A percentile compares a stretch with the other conserved stretches of the same genome.
These are phyloP conservation scores for Glomus cerebriforme DNA, from an alignment of 192 early-diverging fungal genomes.

Conservation along the genomic window DNA sequence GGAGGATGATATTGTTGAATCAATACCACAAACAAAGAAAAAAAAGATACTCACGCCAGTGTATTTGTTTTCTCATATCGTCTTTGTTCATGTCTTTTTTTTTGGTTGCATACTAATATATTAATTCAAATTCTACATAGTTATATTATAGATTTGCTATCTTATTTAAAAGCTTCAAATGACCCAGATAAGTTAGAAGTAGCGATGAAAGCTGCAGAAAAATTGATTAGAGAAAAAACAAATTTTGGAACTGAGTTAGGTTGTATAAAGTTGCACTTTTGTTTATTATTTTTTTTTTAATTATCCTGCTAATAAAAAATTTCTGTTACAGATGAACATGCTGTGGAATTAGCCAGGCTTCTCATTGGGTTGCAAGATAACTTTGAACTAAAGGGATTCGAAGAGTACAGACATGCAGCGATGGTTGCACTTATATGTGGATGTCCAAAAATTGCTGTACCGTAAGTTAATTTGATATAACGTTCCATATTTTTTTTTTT, in stretches of 20 bases:
- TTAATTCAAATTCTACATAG: background rate
- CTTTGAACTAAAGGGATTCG: constrained; percentile 19
- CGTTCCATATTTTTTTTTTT: background rate
- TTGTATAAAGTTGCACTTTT: background rate
- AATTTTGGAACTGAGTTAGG: constrained; percentile 26
- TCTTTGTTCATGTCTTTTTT: background rate
- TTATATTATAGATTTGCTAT: constrained; percentile 28
- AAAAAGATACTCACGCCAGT: constrained; percentile 6
- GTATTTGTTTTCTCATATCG: constrained; percentile 6
- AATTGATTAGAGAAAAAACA: constrained; percentile 24
- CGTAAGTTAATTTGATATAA: constrained; percentile 9
- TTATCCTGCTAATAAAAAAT: background rate
- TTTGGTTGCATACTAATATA: background rate
- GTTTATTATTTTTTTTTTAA: background rate
- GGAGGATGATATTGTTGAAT: background rate
- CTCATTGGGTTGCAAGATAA: constrained; percentile 17
- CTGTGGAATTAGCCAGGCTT: background rate
- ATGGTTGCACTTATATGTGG: constrained; percentile 20
- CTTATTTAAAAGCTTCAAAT: constrained; percentile 8
- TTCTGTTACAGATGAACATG: constrained; percentile 24
- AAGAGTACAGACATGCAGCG: constrained; percentile 27
- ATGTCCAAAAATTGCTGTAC: constrained; percentile 22
- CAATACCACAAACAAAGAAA: background rate
- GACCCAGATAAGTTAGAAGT: constrained; percentile 29
- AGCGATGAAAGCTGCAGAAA: constrained; percentile 2